phyloP scores from a whole-genome alignment of 768 basidiomycete species.

The Pseudohyphozyma bogoriensis region DNA sequence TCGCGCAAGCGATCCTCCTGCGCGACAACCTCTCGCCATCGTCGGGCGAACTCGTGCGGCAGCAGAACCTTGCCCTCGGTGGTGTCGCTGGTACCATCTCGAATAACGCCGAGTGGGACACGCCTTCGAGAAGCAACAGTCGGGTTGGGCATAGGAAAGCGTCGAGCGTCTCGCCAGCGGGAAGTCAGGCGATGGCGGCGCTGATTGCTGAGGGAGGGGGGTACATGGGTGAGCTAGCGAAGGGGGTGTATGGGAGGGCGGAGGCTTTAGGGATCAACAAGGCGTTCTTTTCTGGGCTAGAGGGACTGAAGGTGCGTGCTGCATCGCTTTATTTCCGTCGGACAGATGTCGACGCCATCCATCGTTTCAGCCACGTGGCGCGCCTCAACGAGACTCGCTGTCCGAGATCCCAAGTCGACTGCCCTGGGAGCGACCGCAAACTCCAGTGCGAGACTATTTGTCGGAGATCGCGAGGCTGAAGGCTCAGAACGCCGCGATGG shows the following conservation, averaged over 20 bases:
- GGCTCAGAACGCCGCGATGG: slow-evolving; percentile 5
- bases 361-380: no score
- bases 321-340: no score
- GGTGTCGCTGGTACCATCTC: slow-evolving; percentile 4
- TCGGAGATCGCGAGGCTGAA: slow-evolving; percentile 17
- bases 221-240: slow-evolving; percentile 26
- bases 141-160: slow-evolving; percentile 4
- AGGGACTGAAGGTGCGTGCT: slow-evolving; percentile 24
- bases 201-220: slow-evolving; percentile 4
- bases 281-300: slow-evolving; percentile 26
- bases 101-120: neutral
- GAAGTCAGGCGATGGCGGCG: neutral
- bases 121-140: neutral
- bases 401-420: slow-evolving; percentile 23
- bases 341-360: neutral
- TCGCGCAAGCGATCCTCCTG: slow-evolving; percentile 66
- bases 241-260: slow-evolving; percentile 26
- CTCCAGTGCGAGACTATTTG: slow-evolving; percentile 6
- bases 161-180: neutral
- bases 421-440: slow-evolving; percentile 17
- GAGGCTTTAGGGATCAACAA: slow-evolving; percentile 34
- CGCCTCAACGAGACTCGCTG: slow-evolving; percentile 8
- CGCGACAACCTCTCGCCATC: slow-evolving; percentile 26
- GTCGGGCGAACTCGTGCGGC: slow-evolving; percentile 6
- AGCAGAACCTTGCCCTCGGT: slow-evolving; percentile 23